phyloP scores from a whole-genome alignment of 2,329 filamentous ascomycete genomes.

The Exophiala sideris region DNA sequence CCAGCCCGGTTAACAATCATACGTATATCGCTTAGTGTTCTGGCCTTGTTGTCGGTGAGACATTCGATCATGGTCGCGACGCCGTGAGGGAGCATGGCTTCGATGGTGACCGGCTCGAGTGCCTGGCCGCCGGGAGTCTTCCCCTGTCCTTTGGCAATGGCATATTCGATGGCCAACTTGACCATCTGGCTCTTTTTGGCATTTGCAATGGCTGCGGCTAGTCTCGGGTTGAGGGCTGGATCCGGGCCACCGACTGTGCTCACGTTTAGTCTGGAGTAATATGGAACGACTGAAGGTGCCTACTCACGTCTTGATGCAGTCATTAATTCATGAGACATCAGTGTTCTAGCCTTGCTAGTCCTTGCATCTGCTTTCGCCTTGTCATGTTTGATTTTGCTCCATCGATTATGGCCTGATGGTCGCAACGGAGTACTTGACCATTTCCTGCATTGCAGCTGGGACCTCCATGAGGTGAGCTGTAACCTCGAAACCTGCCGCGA shows the following conservation, averaged over 20 bases:
- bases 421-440: conserved; percentile 18
- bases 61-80: conserved; percentile 63
- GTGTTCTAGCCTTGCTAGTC: conserved; percentile 68
- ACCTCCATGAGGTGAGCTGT: conserved; percentile 5
- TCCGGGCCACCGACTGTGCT: conserved; percentile 70
- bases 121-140: conserved; percentile 68
- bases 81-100: conserved; percentile 49
- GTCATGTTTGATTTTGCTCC: conserved; percentile 94
- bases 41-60: conserved; percentile 76
- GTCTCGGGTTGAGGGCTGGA: conserved; percentile 67
- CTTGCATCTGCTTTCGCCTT: conserved; percentile 78
- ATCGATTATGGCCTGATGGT: conserved; percentile 76
- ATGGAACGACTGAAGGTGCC: background rate
- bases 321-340: conserved; percentile 69
- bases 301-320: conserved; percentile 68
- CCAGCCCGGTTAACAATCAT: conserved; percentile 67
- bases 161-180: conserved; percentile 77
- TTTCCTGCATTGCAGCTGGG: conserved; percentile 16
- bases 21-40: conserved; percentile 71
- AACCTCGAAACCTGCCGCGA: background rate
- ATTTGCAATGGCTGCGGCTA: conserved; percentile 67
- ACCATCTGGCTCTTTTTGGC: conserved; percentile 86
- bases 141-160: conserved; percentile 85
- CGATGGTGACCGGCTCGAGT: conserved; percentile 56
- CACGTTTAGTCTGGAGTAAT: conserved; percentile 1